Evolutionary conservation across 2,329 filamentous ascomycete genomes (phyloP), one percentile per base, ranked within the genome.

Genomic region (Beauveria rudraprayagi): DNA sequence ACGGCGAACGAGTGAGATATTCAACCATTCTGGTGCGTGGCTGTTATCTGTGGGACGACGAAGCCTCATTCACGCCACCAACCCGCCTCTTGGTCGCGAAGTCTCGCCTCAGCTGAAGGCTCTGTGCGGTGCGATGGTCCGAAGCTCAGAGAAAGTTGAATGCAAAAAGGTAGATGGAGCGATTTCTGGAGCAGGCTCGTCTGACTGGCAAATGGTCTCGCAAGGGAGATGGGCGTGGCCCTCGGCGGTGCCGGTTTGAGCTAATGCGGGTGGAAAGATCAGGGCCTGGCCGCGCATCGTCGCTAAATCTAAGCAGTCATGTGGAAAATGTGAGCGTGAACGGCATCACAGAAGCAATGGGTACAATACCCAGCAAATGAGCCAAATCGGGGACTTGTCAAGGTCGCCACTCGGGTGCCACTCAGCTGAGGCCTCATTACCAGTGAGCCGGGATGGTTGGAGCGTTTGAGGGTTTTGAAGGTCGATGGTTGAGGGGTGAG

Each of bases 61-160:
- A 57, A 51, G 56, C 56, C 37, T 59, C 22, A 26, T 40, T 59
- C 40, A 28, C 52, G 56, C 56, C 46, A 44, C 55, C 5, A 40
- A 46, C 55, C 55, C 17, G 26, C n/a, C 3, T 55, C 10, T n/a
- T 50, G n/a, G 40, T 34, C 37, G 50, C 24, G 52, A 28, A 24
- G 40, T 17, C 48, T 60, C 57, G 57, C 57, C 57, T 60, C 57
- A 60, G 57, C 57, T 60, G 57, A 60, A 28, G 28, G 41, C 28
- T 44, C 47, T 46, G 37, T 51, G 47, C 26, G 34, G 40, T 16
- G 56, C 56, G 56, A 59, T 30, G 47, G 37, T 37, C 48, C 56
- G 56, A 56, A 47, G 43, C 26, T 37, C 11, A 40, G 54, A 47
- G 44, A 26, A 6, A 24, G 14, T 47, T 24, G 44, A 16, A 16